phyloP scores from a whole-genome alignment of 2,329 filamentous ascomycete species.

The Aureobasidium sp. region DNA sequence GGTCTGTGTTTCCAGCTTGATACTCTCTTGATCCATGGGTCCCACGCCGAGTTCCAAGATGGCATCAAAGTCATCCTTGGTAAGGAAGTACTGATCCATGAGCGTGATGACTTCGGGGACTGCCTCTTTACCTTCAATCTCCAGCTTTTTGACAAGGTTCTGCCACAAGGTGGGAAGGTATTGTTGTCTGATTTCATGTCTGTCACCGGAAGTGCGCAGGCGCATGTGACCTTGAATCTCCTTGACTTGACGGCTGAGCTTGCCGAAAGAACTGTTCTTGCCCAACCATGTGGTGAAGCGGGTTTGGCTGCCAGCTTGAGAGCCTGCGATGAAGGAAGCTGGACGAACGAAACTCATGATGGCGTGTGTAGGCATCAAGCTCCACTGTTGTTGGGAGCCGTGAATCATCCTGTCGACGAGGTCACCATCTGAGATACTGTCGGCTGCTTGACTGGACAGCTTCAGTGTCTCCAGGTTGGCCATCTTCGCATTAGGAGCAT shows the following conservation, averaged over 20 bases:
- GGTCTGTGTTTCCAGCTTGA: slow-evolving; percentile 74
- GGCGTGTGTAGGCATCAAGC: slow-evolving; percentile 91
- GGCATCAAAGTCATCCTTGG: slow-evolving; percentile 87
- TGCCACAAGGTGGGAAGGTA: slow-evolving; percentile 87
- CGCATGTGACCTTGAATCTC: slow-evolving; percentile 98
- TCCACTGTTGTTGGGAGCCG: slow-evolving; percentile 96
- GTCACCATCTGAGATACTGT: slow-evolving; percentile 96
- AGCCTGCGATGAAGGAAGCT: slow-evolving; percentile 76
- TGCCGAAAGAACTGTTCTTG: slow-evolving; percentile 78
- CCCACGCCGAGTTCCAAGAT: slow-evolving; percentile 88
- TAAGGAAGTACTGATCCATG: slow-evolving; percentile 96
- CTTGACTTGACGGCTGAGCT: slow-evolving; percentile 70
- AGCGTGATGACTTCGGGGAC: slow-evolving; percentile 79
- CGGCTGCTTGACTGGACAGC: slow-evolving; percentile 75
- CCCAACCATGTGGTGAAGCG: slow-evolving; percentile 88
- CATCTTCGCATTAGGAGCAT: slow-evolving; percentile 46
- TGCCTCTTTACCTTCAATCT: slow-evolving; percentile 69
- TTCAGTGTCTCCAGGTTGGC: slow-evolving; percentile 75
- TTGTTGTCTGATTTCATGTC: slow-evolving; percentile 88
- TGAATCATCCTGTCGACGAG: slow-evolving; percentile 97
- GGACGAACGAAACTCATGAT: slow-evolving; percentile 91
- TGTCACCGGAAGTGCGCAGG: slow-evolving; percentile 77
- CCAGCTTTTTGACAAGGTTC: slow-evolving; percentile 63
- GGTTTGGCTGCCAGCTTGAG: slow-evolving; percentile 55
- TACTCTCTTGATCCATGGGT: slow-evolving; percentile 62